Percentiles rank a stretch among this genome's conserved stretches.
Evolutionary conservation across 2,329 filamentous ascomycete genomes (phyloP).

Genomic region (Aspergillus spinulosporus): DNA sequence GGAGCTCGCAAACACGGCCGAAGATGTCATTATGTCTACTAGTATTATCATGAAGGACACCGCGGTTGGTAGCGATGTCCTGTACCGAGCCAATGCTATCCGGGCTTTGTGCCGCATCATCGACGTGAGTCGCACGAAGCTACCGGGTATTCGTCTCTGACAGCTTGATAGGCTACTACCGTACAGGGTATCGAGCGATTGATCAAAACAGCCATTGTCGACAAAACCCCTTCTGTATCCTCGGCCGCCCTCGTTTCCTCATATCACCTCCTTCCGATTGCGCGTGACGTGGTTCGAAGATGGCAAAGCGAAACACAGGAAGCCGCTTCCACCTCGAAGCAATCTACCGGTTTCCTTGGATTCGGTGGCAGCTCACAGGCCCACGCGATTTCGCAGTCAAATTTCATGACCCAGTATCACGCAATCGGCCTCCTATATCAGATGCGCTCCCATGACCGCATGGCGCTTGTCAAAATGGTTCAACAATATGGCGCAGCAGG

Average conservation of each 20-base stretch:
- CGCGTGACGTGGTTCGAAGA: constrained; percentile 88
- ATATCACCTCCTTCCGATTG: constrained; percentile 95
- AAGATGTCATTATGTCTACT: constrained; percentile 99
- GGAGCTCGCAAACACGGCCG: constrained; percentile 90
- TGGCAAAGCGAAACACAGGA: constrained; percentile 99
- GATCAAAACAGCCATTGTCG: constrained; percentile 98
- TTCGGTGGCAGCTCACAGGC: constrained; percentile 78
- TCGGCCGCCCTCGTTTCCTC: constrained; percentile 95
- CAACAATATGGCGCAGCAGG: constrained; percentile 93
- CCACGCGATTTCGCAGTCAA: constrained; percentile 74
- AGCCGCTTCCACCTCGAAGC: constrained; percentile 86
- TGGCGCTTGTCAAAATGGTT: constrained; percentile 99
- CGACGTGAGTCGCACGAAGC: constrained; percentile 62
- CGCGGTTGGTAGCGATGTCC: constrained; percentile 86
- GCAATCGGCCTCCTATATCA: constrained; percentile 96
- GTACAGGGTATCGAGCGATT: constrained; percentile 97
- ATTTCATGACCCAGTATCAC: constrained; percentile 98
- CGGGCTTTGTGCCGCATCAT: constrained; percentile 94
- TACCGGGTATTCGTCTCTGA: constrained; percentile 17
- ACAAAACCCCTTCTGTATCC: constrained; percentile 96
- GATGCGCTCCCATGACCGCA: constrained; percentile 95
- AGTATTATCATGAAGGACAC: constrained; percentile 99
- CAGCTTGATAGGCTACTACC: constrained; percentile 69
- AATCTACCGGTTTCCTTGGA: constrained; percentile 84
- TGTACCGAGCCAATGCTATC: constrained; percentile 95